Conservation (phyloP, 495 filamentous ascomycete species). For the Xylaria acuta region DNA sequence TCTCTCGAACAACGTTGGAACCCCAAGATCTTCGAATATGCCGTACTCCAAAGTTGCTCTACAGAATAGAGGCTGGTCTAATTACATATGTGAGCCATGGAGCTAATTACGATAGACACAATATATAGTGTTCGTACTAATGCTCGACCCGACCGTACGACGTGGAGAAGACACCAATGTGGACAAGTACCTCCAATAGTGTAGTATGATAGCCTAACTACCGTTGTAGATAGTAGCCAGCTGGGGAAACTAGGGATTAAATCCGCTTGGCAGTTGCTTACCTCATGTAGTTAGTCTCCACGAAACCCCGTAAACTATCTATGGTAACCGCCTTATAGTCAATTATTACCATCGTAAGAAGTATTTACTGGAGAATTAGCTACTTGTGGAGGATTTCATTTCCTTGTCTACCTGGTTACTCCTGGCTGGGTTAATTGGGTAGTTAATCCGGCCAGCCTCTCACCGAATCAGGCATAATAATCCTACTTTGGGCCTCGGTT, state of each 20-base stretch:
- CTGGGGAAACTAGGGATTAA: not conserved
- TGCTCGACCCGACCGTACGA: not conserved
- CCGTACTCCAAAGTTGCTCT: not conserved
- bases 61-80: not conserved
- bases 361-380: not conserved
- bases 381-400: not conserved
- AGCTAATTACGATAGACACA: not conserved
- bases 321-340: not conserved
- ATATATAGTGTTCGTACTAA: not conserved
- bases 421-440: not conserved
- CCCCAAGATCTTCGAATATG: constrained; percentile 8
- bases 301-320: not conserved
- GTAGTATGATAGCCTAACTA: not conserved
- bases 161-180: not conserved
- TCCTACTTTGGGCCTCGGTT: not conserved
- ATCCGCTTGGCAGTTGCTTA: not conserved
- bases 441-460: not conserved
- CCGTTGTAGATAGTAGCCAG: not conserved
- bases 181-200: not conserved
- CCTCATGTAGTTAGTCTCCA: not conserved
- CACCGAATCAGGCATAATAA: not conserved
- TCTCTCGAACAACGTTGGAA: not conserved
- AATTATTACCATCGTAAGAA: not conserved
- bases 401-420: not conserved
- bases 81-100: not conserved